These are phyloP conservation scores for Cyclocybe aegerita DNA, from an alignment of 768 basidiomycete species.

Conservation along the genomic window DNA sequence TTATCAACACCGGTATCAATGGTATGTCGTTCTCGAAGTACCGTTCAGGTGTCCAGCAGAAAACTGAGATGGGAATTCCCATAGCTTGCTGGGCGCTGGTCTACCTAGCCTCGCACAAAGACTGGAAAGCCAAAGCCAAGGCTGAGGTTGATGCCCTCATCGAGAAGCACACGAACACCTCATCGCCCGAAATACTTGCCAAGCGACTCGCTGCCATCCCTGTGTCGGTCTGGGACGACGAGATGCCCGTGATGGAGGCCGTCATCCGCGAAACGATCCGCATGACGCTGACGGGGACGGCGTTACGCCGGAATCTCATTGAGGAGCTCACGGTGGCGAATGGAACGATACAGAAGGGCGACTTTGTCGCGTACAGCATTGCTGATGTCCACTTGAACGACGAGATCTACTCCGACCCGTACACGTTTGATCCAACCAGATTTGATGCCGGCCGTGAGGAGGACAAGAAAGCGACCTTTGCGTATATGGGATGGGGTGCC, in stretches of 20 bases:
- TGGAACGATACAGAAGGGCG: slow-evolving; percentile 27
- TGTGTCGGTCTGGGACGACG: slow-evolving; percentile 39
- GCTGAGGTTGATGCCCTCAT: slow-evolving; percentile 30
- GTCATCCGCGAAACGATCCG: slow-evolving; percentile 42
- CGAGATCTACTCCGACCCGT: slow-evolving; percentile 33
- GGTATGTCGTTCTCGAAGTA: slow-evolving; percentile 25
- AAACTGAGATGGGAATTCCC: neutral
- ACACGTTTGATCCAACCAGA: slow-evolving; percentile 35
- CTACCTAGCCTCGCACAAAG: slow-evolving; percentile 29
- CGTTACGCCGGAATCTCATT: slow-evolving; percentile 34
- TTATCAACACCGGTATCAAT: slow-evolving; percentile 34
- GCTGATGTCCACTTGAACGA: slow-evolving; percentile 35
- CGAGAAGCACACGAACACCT: slow-evolving; percentile 24
- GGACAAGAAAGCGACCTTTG: slow-evolving; percentile 30
- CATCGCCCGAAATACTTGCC: slow-evolving; percentile 28
- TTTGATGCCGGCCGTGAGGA: slow-evolving; percentile 31
- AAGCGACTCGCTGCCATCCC: slow-evolving; percentile 34
- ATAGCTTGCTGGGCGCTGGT: slow-evolving; percentile 38
- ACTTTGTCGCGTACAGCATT: slow-evolving; percentile 34
- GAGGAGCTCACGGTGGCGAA: slow-evolving; percentile 27
- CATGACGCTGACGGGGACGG: slow-evolving; percentile 23
- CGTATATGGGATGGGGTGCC: slow-evolving; percentile 40
- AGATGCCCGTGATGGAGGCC: slow-evolving; percentile 35
- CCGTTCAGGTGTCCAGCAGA: neutral
- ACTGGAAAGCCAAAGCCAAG: slow-evolving; percentile 35